Conservation (phyloP, 164 flowering plant genomes). For the Magnolia sinica region DNA sequence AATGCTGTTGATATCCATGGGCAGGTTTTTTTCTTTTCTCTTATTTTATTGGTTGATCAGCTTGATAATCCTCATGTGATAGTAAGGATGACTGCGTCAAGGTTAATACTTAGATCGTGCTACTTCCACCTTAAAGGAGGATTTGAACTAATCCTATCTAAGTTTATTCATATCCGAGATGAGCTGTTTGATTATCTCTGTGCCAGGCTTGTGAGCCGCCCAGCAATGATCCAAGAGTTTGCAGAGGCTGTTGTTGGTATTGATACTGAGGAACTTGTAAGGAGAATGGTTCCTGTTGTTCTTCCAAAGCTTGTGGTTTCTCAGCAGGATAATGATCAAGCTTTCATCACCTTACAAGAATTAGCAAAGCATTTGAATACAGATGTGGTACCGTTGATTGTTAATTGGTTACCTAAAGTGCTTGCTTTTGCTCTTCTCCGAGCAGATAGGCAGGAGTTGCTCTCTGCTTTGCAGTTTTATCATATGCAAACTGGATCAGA, state of each 20-base stretch:
- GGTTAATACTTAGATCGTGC: conserved; percentile 65
- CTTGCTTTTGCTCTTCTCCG: conserved; percentile 87
- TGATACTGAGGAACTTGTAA: conserved; percentile 61
- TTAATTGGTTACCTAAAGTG: conserved; percentile 89
- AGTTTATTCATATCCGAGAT: conserved; percentile 55
- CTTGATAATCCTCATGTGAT: conserved; percentile 71
- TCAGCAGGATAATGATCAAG: conserved; percentile 59
- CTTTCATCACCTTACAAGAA: conserved; percentile 51
- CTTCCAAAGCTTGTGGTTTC: conserved; percentile 87
- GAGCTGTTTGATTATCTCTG: conserved; percentile 78
- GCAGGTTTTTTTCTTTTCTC: conserved; percentile 63
- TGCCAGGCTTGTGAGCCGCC: conserved; percentile 55
- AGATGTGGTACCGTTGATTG: conserved; percentile 68
- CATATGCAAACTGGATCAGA: conserved; percentile 78
- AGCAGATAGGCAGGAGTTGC: conserved; percentile 52
- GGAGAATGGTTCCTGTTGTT: conserved; percentile 84
- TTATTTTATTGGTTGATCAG: conserved; percentile 80
- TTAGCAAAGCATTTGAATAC: conserved; percentile 66
- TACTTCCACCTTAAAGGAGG: conserved; percentile 71
- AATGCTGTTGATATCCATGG: conserved; percentile 56
- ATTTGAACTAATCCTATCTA: conserved; percentile 52
- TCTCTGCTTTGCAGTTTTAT: conserved; percentile 79
- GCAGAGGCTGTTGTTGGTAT: conserved; percentile 83
- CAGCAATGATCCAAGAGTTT: conserved; percentile 75
- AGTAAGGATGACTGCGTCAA: conserved; percentile 71